These are phyloP conservation scores for Leucogyrophana mollusca DNA, from an alignment of 768 basidiomycete genomes.

Conservation along the genomic window DNA sequence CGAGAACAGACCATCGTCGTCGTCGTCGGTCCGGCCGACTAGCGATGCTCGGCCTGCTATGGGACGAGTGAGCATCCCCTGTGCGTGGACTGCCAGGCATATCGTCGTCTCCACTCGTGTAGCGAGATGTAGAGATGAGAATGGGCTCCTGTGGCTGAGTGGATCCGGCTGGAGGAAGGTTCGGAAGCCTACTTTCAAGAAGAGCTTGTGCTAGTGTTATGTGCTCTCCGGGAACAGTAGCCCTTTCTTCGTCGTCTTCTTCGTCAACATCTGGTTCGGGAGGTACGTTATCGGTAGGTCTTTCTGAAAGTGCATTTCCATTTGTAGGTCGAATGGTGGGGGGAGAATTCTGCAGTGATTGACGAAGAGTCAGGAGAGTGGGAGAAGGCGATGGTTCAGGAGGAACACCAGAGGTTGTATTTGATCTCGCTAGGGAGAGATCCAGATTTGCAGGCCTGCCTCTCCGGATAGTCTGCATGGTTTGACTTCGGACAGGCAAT, in stretches of 20 bases:
- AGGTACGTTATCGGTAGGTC: slow-evolving; percentile 36
- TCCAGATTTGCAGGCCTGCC: slow-evolving; percentile 70
- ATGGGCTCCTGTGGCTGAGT: slow-evolving; percentile 68
- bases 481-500: slow-evolving; percentile 28
- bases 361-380: slow-evolving; percentile 62
- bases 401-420: slow-evolving; percentile 31
- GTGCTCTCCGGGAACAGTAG: slow-evolving; percentile 45
- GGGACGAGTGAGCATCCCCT: slow-evolving; percentile 40
- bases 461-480: slow-evolving; percentile 38
- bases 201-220: slow-evolving; percentile 75
- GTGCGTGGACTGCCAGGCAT: slow-evolving; percentile 43
- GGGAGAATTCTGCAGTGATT: slow-evolving; percentile 56
- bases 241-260: slow-evolving; percentile 54
- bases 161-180: slow-evolving; percentile 69
- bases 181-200: slow-evolving; percentile 75
- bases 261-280: slow-evolving; percentile 49
- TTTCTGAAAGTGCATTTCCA: slow-evolving; percentile 16
- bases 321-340: slow-evolving; percentile 22
- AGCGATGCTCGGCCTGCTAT: slow-evolving; percentile 25
- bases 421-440: slow-evolving; percentile 43
- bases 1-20: slow-evolving; percentile 73
- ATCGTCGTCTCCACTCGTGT: slow-evolving; percentile 42
- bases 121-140: slow-evolving; percentile 48
- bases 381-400: slow-evolving; percentile 59
- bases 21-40: slow-evolving; percentile 43